Percentiles rank a stretch among this genome's conserved stretches.
These are phyloP conservation scores for Penicillium coprophilum DNA, from an alignment of 495 filamentous ascomycete species.

Conservation along the genomic window DNA sequence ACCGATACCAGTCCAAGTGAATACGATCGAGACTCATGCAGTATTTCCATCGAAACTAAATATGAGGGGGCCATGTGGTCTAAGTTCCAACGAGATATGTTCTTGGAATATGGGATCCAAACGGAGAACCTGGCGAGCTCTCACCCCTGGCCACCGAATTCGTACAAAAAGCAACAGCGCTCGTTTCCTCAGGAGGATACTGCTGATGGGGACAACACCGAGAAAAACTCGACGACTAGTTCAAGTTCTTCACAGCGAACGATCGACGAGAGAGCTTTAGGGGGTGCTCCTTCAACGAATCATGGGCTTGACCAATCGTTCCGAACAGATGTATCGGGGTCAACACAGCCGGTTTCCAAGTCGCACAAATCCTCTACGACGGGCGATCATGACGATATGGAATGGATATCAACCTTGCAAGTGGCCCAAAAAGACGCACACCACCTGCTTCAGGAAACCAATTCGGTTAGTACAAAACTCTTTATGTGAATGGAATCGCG, in stretches of 20 bases:
- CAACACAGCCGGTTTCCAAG: not conserved
- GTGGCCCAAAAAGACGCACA: slow-evolving; percentile 25
- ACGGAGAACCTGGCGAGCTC: slow-evolving; percentile 10
- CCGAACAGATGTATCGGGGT: not conserved
- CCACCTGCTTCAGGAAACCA: slow-evolving; percentile 23
- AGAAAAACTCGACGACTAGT: not conserved
- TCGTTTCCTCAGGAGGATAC: slow-evolving; percentile 7
- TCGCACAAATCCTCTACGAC: not conserved
- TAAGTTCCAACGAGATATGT: slow-evolving; percentile 28
- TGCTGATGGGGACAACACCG: not conserved
- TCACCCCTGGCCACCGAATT: not conserved
- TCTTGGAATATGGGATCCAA: slow-evolving; percentile 27
- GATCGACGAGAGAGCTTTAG: slow-evolving; percentile 2
- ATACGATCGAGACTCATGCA: slow-evolving; percentile 10
- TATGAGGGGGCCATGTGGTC: slow-evolving; percentile 4
- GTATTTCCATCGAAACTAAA: slow-evolving; percentile 1
- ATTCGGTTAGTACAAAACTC: slow-evolving; percentile 24
- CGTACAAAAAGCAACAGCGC: not conserved
- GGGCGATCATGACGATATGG: slow-evolving; percentile 7
- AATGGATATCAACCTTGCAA: slow-evolving; percentile 31
- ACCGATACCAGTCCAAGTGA: slow-evolving; percentile 15
- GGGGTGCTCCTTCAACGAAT: not conserved
- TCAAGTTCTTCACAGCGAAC: slow-evolving; percentile 4
- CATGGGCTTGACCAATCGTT: slow-evolving; percentile 1
- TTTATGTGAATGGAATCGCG: not conserved